These are phyloP conservation scores for Colletotrichum lentis DNA, from an alignment of 2,329 filamentous ascomycete species.

Conservation along the genomic window DNA sequence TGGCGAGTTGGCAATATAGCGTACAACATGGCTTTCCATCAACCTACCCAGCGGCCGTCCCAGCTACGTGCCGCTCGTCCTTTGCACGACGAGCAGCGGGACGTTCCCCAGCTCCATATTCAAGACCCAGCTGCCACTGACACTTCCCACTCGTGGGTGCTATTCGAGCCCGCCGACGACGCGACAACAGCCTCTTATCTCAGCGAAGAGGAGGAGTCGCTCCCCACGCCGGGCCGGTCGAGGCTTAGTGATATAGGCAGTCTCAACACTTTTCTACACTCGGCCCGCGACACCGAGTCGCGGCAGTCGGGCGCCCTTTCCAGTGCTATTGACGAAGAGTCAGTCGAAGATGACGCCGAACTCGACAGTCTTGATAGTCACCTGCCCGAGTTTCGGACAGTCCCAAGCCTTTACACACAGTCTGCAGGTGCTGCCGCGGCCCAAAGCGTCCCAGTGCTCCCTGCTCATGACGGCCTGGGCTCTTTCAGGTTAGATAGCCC, in stretches of 20 bases:
- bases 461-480: constrained; percentile 89
- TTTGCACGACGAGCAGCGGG: constrained; percentile 52
- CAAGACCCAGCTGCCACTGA: constrained; percentile 40
- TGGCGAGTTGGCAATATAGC: constrained; percentile 12
- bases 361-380: constrained; percentile 94
- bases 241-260: constrained; percentile 83
- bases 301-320: constrained; percentile 51
- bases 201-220: constrained; percentile 71
- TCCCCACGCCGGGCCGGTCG: constrained; percentile 74
- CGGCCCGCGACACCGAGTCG: constrained; percentile 59
- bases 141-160: constrained; percentile 92
- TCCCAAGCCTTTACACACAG: constrained; percentile 53
- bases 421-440: constrained; percentile 57
- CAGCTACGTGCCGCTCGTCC: constrained; percentile 57
- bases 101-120: constrained; percentile 40
- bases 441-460: constrained; percentile 76
- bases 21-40: constrained; percentile 65
- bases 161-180: constrained; percentile 79
- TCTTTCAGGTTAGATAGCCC: constrained; percentile 75
- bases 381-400: constrained; percentile 83
- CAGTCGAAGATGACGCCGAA: constrained; percentile 74
- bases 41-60: constrained; percentile 62
- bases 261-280: constrained; percentile 72
- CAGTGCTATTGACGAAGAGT: constrained; percentile 49
- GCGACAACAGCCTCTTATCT: constrained; percentile 70